These are phyloP conservation scores for Suillus alpinus DNA, from an alignment of 768 basidiomycete species.

Conservation along the genomic window DNA sequence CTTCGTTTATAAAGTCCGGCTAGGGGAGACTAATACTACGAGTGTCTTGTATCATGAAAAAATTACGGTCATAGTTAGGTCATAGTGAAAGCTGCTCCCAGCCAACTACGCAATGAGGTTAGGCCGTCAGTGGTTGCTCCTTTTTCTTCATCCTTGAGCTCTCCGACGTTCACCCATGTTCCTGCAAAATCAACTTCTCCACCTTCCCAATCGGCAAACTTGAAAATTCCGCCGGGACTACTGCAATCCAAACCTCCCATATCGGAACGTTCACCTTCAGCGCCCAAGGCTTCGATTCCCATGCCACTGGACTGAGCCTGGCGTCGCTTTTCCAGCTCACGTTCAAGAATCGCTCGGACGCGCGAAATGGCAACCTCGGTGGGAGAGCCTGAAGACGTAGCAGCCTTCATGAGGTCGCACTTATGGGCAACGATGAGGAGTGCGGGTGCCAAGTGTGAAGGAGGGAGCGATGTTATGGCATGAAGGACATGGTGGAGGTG, in stretches of 20 bases:
- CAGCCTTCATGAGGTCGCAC: constrained; percentile 60
- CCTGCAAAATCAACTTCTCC: constrained; percentile 72
- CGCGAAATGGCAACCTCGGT: constrained; percentile 62
- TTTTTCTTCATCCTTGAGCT: constrained; percentile 37
- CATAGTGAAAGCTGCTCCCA: constrained; percentile 42
- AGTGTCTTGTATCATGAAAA: constrained; percentile 12
- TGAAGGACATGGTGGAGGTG: constrained; percentile 74
- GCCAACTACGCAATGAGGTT: constrained; percentile 43
- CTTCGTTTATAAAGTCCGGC: too few species aligned
- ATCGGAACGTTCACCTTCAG: constrained; percentile 60
- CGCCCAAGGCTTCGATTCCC: constrained; percentile 71
- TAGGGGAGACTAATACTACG: background rate
- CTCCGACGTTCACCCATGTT: constrained; percentile 45
- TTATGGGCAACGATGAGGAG: constrained; percentile 77
- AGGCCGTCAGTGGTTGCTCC: constrained; percentile 35
- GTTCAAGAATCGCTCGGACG: constrained; percentile 75
- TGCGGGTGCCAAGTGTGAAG: constrained; percentile 58
- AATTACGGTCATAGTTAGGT: constrained; percentile 19
- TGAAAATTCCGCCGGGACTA: constrained; percentile 56
- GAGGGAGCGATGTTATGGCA: constrained; percentile 67
- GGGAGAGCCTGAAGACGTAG: constrained; percentile 31
- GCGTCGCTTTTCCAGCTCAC: constrained; percentile 79
- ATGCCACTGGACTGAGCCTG: constrained; percentile 62
- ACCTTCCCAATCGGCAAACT: constrained; percentile 81
- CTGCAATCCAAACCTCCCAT: constrained; percentile 75